Percentiles rank a stretch among this genome's conserved stretches.
These are phyloP conservation scores for Oenanthe sinensis DNA, from an alignment of 129 eudicot genomes.

Conservation along the genomic window DNA sequence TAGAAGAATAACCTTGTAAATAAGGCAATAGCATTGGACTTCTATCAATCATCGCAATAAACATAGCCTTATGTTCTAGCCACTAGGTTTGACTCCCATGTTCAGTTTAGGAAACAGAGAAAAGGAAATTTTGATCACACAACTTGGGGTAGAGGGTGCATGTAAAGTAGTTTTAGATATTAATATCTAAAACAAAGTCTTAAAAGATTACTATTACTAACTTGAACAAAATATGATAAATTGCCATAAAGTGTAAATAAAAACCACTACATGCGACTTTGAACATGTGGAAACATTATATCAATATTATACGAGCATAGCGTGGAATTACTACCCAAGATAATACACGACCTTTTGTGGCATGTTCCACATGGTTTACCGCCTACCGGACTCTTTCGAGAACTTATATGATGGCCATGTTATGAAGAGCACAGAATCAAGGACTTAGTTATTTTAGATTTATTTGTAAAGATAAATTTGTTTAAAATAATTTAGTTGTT, in stretches of 20 bases:
- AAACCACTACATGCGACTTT: neutral
- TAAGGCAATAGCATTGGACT: neutral
- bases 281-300: neutral
- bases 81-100: neutral
- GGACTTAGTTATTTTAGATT: too few species aligned
- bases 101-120: neutral
- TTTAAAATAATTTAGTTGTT: too few species aligned
- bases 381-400: neutral
- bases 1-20: neutral
- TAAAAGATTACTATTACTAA: too few species aligned
- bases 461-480: too few species aligned
- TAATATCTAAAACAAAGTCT: too few species aligned
- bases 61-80: neutral
- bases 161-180: too few species aligned
- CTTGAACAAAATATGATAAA: too few species aligned
- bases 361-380: neutral
- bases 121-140: neutral
- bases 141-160: neutral
- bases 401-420: neutral
- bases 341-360: neutral
- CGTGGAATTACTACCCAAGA: neutral
- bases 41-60: neutral
- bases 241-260: too few species aligned
- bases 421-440: neutral
- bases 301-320: neutral